These are phyloP conservation scores for Dimargaris xerosporica DNA, from an alignment of 192 early-diverging fungal species.

Conservation along the genomic window DNA sequence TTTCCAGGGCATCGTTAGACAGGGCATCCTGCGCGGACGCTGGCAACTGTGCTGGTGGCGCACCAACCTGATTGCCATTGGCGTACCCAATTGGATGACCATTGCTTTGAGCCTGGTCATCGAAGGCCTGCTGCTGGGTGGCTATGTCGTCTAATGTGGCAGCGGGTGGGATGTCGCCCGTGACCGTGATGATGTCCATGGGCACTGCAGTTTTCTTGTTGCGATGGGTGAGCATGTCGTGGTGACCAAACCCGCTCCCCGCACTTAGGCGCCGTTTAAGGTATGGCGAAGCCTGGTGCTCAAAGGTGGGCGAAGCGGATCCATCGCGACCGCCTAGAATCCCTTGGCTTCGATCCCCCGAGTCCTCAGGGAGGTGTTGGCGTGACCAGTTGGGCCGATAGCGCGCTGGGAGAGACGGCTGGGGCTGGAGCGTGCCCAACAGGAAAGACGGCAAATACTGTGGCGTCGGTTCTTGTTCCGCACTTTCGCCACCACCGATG, in stretches of 20 bases:
- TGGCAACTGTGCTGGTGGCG: neutral
- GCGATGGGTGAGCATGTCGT: conserved; percentile 7
- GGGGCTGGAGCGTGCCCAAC: neutral
- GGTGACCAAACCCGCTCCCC: conserved; percentile 6
- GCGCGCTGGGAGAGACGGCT: no score
- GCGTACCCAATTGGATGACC: neutral
- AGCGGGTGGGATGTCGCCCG: conserved; percentile 5
- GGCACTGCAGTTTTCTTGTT: neutral
- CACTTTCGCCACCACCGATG: neutral
- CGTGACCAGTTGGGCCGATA: no score
- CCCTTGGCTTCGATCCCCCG: neutral
- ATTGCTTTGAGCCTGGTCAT: no score
- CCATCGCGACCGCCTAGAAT: neutral
- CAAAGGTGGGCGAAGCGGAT: neutral
- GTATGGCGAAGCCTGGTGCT: neutral
- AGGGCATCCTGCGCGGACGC: neutral
- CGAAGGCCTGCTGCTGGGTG: neutral
- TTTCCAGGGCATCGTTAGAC: neutral
- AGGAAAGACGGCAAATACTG: conserved; percentile 1
- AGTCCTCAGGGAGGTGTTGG: no score
- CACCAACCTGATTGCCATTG: neutral
- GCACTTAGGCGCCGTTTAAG: conserved; percentile 8
- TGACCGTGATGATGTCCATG: conserved; percentile 7
- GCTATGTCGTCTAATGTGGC: conserved; percentile 6
- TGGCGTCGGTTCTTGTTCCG: neutral